phyloP scores from a whole-genome alignment of 352 stramenopile species.

The Globisporangium emineosum region DNA sequence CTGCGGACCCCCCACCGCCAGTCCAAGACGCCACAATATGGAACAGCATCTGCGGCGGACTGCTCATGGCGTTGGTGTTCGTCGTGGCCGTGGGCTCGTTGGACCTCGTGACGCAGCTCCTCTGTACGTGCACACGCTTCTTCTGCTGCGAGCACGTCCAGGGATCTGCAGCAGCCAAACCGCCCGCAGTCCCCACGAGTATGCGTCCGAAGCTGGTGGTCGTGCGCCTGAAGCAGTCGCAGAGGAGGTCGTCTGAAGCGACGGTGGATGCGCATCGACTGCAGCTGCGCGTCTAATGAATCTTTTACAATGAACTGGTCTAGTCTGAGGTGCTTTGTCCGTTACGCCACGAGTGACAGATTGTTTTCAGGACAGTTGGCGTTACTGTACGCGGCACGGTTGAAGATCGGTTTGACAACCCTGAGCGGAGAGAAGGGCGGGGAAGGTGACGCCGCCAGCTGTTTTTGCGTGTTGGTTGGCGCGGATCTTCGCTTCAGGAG shows the following conservation, averaged over 20 bases:
- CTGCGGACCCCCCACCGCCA: not conserved
- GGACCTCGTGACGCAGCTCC: not conserved
- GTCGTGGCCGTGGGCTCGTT: not conserved
- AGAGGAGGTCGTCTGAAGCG: not conserved
- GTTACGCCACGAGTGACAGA: not conserved
- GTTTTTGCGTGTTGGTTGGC: not conserved
- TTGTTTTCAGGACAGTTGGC: not conserved
- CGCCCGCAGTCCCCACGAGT: not conserved
- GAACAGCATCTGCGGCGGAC: not conserved
- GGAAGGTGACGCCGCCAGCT: not conserved
- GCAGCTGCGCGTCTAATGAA: not conserved
- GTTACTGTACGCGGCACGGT: not conserved
- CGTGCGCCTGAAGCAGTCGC: not conserved
- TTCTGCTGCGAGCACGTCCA: not conserved
- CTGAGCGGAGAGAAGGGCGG: not conserved
- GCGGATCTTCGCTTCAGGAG: not conserved
- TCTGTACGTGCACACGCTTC: not conserved
- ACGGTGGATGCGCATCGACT: not conserved
- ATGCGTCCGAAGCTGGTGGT: not conserved
- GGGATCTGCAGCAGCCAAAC: too few relatives aligned
- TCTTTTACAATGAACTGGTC: too few relatives aligned
- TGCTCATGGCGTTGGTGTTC: not conserved
- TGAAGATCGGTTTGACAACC: slow-evolving; percentile 3
- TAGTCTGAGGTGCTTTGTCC: too few relatives aligned
- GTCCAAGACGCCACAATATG: not conserved